phyloP scores from a whole-genome alignment of 139 green algal genomes.

The Chlamydomonas urium region DNA sequence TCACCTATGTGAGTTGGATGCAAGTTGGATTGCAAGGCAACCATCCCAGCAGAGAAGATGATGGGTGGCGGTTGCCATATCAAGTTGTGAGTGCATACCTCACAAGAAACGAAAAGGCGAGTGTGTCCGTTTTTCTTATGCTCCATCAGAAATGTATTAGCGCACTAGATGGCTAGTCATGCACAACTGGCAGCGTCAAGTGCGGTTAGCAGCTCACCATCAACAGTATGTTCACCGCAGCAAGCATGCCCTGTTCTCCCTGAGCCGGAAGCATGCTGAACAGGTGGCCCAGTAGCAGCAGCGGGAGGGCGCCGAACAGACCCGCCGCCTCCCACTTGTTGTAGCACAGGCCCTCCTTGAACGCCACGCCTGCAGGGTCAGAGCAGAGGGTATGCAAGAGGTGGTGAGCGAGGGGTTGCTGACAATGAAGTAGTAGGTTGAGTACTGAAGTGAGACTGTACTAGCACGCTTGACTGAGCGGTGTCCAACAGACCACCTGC shows the following conservation, averaged over 20 bases:
- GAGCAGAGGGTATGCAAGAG: not conserved
- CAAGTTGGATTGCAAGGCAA: not conserved
- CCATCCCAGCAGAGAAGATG: too few species aligned
- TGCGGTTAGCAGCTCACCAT: not conserved
- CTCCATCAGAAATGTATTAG: too few species aligned
- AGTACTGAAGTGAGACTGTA: too few species aligned
- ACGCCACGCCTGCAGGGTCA: slow-evolving; percentile 50
- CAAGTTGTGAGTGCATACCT: too few species aligned
- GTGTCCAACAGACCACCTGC: not conserved
- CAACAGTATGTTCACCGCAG: not conserved
- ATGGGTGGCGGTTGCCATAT: too few species aligned
- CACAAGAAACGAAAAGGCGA: too few species aligned
- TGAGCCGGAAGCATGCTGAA: slow-evolving; percentile 23
- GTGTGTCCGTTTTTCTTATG: too few species aligned
- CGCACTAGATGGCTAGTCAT: not conserved
- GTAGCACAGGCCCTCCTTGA: slow-evolving; percentile 91
- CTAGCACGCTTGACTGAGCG: not conserved
- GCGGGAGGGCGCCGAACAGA: slow-evolving; percentile 68
- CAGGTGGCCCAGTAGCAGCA: slow-evolving; percentile 48
- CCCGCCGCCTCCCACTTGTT: slow-evolving; percentile 62
- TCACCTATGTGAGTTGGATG: not conserved
- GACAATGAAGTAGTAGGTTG: too few species aligned
- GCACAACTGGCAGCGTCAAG: not conserved
- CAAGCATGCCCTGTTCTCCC: slow-evolving; percentile 32
- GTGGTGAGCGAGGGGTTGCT: too few species aligned